Conservation (phyloP, 75 land plant genomes). For the Cryptomeria japonica region DNA sequence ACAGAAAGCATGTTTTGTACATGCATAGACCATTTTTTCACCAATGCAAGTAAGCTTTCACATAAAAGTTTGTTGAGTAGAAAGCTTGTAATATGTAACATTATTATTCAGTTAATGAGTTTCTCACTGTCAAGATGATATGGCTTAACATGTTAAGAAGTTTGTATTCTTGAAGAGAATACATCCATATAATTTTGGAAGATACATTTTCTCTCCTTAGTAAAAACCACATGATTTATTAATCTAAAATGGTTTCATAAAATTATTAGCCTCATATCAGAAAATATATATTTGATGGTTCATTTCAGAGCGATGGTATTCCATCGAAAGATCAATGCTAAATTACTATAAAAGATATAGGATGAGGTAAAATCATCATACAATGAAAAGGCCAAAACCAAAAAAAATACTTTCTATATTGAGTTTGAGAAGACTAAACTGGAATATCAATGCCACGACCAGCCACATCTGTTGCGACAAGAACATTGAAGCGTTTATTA, state of each 20-base stretch:
- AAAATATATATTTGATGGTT: background rate
- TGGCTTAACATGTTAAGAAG: background rate
- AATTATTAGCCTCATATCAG: background rate
- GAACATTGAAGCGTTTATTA: constrained; percentile 75
- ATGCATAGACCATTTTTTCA: background rate
- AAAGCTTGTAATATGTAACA: background rate
- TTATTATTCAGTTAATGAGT: background rate
- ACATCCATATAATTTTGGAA: background rate
- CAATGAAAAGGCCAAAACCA: background rate
- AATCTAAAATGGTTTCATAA: background rate
- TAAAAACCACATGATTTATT: background rate
- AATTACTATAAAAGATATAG: background rate
- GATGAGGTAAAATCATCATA: too few relatives aligned
- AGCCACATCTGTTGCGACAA: constrained; percentile 98
- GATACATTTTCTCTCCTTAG: background rate
- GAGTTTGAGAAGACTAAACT: constrained; percentile 19
- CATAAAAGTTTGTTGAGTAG: background rate
- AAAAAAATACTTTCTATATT: background rate
- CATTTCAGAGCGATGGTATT: background rate
- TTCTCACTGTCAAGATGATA: background rate
- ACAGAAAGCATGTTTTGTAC: background rate
- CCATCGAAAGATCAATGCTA: background rate
- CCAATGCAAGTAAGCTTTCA: background rate
- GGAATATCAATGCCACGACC: constrained; percentile 99
- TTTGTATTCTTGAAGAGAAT: background rate